Base-by-base conservation (phyloP, 306 rosid genomes). In the Biancaea sappan region DNA sequence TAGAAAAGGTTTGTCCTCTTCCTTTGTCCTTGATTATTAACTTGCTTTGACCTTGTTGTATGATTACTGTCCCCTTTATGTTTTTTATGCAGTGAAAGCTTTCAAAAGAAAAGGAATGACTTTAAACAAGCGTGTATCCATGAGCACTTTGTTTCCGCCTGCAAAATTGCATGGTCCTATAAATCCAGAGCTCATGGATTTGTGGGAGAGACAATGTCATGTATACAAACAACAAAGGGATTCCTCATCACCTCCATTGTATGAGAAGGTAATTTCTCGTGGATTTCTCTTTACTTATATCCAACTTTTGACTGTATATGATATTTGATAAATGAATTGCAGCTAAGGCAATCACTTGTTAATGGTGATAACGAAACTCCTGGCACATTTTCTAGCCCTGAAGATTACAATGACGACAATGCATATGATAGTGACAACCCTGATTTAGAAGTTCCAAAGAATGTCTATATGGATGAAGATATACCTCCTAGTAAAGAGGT, bases 101-200 rank as follows among this genome's bases (percentile, higher is more conserved):
- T 38, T 53, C 41, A 90, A 74, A 76, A 87, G 83, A 73, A 83
- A 57, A 24, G 76, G 64, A 38, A 44, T 63, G 26, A 77, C 62
- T 51, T 73, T 81, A 35, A 38, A 74, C 40, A 84, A 52, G 68
- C 82, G 25, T 43, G 81, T 67, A 34, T 79, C 85, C 65, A 66
- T 88, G 64, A 72, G 77, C 58, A 74, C 83, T 24, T 43, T 88
- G 78, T 94, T 94, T 86, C 99, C 99, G 68, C 85, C 74, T 26
- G 99, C 96, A 9, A 92, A 86, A 53, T 69, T 90, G 81, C 87
- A 80, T 60, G 98, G 99, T 75, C 81, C 99, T 66, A 44, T 92
- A 78, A 86, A 94, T 80, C 86, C 88, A 37, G 97, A 88, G 80
- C 92, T 94, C 66, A 78, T 51, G 48, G 79, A 81, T 54, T 41